phyloP scores from a whole-genome alignment of 2,329 filamentous ascomycete genomes.

The Exophiala phaeomuriformis region DNA sequence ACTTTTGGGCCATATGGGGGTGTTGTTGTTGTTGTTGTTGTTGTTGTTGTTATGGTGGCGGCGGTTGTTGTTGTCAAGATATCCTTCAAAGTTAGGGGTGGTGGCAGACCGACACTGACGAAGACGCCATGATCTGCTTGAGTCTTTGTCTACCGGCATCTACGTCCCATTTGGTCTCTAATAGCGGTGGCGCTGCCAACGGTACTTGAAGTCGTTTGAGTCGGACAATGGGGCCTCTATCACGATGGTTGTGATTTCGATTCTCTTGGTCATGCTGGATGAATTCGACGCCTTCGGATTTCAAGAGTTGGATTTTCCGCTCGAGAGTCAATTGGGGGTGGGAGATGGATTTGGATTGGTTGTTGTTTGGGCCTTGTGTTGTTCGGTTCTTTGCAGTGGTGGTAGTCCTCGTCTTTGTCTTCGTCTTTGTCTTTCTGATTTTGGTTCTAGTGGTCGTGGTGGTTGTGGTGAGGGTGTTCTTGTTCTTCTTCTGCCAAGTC shows the following conservation, averaged over 20 bases:
- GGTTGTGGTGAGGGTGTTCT: background rate
- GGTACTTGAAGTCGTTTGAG: too few relatives aligned
- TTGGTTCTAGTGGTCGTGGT: background rate
- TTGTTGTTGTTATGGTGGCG: background rate
- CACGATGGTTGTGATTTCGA: background rate
- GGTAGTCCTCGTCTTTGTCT: constrained; percentile 24
- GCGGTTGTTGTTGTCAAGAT: background rate
- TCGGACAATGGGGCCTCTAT: background rate
- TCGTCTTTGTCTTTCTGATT: background rate
- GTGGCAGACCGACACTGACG: too few relatives aligned
- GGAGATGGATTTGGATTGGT: background rate
- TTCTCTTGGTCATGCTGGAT: constrained; percentile 25
- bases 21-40: background rate
- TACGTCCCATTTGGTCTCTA: too few relatives aligned
- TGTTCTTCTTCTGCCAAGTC: constrained; percentile 38
- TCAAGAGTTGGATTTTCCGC: constrained; percentile 34
- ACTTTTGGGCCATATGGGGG: background rate
- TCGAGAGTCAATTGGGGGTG: constrained; percentile 31
- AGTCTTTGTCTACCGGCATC: too few relatives aligned
- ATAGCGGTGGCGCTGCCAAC: too few relatives aligned
- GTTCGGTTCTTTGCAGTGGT: constrained; percentile 21
- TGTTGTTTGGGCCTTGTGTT: constrained; percentile 26
- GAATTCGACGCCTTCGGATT: constrained; percentile 34
- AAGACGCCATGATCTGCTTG: too few relatives aligned
- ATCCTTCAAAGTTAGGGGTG: background rate